Conservation (phyloP, 306 rosid species). For the Potentilla sterilis region DNA sequence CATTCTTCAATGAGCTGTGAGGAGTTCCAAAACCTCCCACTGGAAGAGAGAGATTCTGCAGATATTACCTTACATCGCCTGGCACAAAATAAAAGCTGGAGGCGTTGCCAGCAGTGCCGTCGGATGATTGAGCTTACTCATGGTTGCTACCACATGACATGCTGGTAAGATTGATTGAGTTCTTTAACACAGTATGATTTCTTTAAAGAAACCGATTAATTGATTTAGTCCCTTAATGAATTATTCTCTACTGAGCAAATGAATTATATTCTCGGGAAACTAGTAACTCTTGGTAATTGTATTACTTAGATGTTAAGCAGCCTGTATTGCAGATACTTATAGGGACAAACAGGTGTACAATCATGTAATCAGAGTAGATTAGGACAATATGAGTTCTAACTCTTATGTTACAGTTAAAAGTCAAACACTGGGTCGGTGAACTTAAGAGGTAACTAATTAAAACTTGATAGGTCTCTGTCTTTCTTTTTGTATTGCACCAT, state of each 20-base stretch:
- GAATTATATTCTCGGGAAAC: not conserved
- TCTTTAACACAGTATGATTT: not conserved
- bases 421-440: not conserved
- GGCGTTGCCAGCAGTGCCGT: slow-evolving; percentile 87
- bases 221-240: not conserved
- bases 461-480: not conserved
- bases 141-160: slow-evolving; percentile 91
- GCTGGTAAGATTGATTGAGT: slow-evolving; percentile 61
- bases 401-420: not conserved
- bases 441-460: not conserved
- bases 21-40: slow-evolving; percentile 67
- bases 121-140: slow-evolving; percentile 80
- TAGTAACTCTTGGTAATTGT: not conserved
- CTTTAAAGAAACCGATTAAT: not conserved
- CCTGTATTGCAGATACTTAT: not conserved
- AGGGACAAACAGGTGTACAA: not conserved
- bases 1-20: slow-evolving; percentile 85
- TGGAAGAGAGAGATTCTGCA: slow-evolving; percentile 74
- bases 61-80: slow-evolving; percentile 68
- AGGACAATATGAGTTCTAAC: not conserved
- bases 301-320: not conserved
- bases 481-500: not conserved
- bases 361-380: not conserved
- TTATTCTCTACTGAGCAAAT: not conserved
- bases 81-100: slow-evolving; percentile 80